phyloP scores from a whole-genome alignment of 495 filamentous ascomycete genomes.

The Neurospora sp. region DNA sequence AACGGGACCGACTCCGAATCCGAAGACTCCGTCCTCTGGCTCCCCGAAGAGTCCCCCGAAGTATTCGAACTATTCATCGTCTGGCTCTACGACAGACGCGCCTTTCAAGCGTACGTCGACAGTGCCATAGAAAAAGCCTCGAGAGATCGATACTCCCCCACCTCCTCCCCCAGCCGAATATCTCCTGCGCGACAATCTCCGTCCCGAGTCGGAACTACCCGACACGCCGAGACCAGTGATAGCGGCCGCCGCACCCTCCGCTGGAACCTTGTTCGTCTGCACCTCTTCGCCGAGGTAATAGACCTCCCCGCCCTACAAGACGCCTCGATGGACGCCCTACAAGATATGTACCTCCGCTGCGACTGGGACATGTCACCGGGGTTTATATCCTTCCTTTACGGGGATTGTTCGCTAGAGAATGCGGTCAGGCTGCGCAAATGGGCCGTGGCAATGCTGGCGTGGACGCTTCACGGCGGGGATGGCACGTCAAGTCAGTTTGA shows the following conservation, averaged over 20 bases:
- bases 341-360: slow-evolving; percentile 38
- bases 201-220: background rate
- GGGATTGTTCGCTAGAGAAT: slow-evolving; percentile 28
- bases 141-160: slow-evolving; percentile 1
- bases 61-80: slow-evolving; percentile 38
- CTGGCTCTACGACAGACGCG: slow-evolving; percentile 31
- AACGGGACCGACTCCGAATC: slow-evolving; percentile 4
- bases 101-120: slow-evolving; percentile 30
- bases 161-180: slow-evolving; percentile 3
- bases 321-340: slow-evolving; percentile 36
- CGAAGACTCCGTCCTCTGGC: slow-evolving; percentile 21
- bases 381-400: slow-evolving; percentile 34
- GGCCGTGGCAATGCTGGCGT: slow-evolving; percentile 40
- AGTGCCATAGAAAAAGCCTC: slow-evolving; percentile 19
- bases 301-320: slow-evolving; percentile 33
- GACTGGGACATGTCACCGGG: slow-evolving; percentile 38
- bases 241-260: slow-evolving; percentile 18
- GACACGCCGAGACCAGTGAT: slow-evolving; percentile 7
- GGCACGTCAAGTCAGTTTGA: slow-evolving; percentile 19
- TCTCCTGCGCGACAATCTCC: background rate
- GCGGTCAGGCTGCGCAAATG: slow-evolving; percentile 34
- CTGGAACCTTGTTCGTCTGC: slow-evolving; percentile 33
- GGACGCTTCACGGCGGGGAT: slow-evolving; percentile 25
- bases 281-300: slow-evolving; percentile 36
- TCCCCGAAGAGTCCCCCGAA: slow-evolving; percentile 31